Evolutionary conservation across 2,329 filamentous ascomycete genomes (phyloP), one percentile per base, ranked within the genome.

Genomic region (Zalaria sp.): DNA sequence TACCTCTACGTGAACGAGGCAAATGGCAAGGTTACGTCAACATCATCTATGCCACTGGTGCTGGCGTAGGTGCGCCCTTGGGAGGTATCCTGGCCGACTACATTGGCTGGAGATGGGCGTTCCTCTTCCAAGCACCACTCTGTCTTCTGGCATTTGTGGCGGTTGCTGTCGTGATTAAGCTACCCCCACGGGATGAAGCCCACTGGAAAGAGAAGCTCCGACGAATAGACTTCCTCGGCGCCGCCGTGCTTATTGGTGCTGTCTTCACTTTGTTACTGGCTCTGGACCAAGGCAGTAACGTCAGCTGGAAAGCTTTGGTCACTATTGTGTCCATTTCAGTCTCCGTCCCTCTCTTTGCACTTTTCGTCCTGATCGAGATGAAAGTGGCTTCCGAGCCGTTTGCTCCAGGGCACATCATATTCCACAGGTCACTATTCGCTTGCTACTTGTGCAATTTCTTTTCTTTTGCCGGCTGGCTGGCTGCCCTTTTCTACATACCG

Each of bases 61-160:
- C 80, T 3, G 74, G 76, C 4, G 67, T 71, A 4, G 83, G 83
- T 2, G 82, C 78, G 4, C 81, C 83, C 0, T 49, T 89, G 0
- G 83, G 73, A 10, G 83, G 83, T 2, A 57, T 83, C 5, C 58
- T 87, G n/a, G 75, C 81, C 0, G 82, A 87, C 57, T 74, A 69
- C 4, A 70, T 87, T 40, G 81, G 82, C 29, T 87, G 83, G 83
- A 67, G 83, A 49, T 86, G 81, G 79, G 73, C 81, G 0, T 89
- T 91, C 54, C 58, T 84, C 8, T 68, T 68, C 2, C 84, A 89
- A 56, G 73, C 75, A 0, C 83, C 83, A 2, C 56, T 86, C 4
- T 83, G 81, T 45, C 55, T 79, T 5, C 39, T 79, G 2, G 82
- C 83, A 2, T 75, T 83, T 50, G 37, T 76, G 3, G 66, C 77